phyloP scores from a whole-genome alignment of 768 basidiomycete genomes.

The Asterophora lycoperdoides region DNA sequence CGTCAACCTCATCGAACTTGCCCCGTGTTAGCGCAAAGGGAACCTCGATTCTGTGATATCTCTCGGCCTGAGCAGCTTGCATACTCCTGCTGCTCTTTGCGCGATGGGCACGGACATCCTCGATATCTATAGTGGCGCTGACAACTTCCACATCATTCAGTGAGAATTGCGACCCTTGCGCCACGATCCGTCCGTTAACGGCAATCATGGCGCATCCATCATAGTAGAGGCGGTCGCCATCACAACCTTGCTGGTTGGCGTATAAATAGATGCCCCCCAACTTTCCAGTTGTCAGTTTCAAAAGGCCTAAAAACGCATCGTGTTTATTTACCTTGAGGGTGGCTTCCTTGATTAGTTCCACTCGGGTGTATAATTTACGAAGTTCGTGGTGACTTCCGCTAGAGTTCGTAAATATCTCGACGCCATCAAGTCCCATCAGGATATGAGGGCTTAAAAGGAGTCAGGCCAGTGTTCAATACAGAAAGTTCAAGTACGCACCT shows the following conservation, averaged over 20 bases:
- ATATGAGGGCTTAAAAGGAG: constrained; percentile 79
- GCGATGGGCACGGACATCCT: constrained; percentile 89
- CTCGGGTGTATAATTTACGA: constrained; percentile 86
- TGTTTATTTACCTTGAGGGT: constrained; percentile 70
- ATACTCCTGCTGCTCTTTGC: constrained; percentile 80
- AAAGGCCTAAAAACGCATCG: neutral
- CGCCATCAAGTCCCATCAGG: constrained; percentile 95
- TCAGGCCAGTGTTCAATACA: neutral
- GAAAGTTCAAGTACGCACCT: constrained; percentile 55
- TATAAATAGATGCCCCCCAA: constrained; percentile 96
- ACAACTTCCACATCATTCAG: constrained; percentile 95
- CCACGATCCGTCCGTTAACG: constrained; percentile 86
- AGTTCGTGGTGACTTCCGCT: constrained; percentile 98
- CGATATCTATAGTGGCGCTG: constrained; percentile 94
- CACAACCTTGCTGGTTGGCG: constrained; percentile 98
- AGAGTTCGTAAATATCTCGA: constrained; percentile 98
- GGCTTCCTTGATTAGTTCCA: constrained; percentile 96
- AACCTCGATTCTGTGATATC: constrained; percentile 81
- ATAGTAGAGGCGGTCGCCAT: constrained; percentile 96
- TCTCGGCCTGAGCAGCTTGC: constrained; percentile 76
- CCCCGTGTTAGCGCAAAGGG: constrained; percentile 76
- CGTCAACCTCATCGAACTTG: constrained; percentile 59
- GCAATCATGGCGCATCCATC: constrained; percentile 97
- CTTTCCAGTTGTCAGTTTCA: constrained; percentile 37
- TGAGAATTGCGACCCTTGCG: constrained; percentile 97